A percentile compares a stretch with the other conserved stretches of the same genome.
Evolutionary conservation across 2,329 filamentous ascomycete genomes (phyloP).

Genomic region (Monascus ruber): DNA sequence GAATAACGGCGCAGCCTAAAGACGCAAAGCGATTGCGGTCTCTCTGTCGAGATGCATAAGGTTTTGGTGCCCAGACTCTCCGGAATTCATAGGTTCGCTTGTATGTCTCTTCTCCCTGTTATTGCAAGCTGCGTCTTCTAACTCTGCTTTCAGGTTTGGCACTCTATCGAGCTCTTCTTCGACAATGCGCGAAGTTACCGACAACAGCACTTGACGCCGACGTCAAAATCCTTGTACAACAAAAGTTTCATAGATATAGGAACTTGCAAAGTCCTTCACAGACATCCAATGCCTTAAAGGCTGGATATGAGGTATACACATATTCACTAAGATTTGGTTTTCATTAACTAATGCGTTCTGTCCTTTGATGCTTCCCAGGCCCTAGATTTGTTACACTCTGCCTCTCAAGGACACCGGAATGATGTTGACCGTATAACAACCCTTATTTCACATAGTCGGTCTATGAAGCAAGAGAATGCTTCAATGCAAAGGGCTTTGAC

Average conservation of each 20-base stretch:
- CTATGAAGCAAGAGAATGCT: constrained; percentile 11
- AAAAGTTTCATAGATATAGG: constrained; percentile 29
- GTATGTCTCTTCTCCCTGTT: constrained; percentile 14
- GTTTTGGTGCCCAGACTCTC: constrained; percentile 22
- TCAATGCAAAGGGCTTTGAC: constrained; percentile 10
- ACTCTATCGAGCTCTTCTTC: constrained; percentile 35
- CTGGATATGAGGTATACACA: constrained; percentile 29
- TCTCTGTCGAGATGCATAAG: constrained; percentile 23
- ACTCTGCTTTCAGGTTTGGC: constrained; percentile 23
- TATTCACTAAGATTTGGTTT: not conserved
- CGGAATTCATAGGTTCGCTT: constrained; percentile 34
- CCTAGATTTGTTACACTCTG: constrained; percentile 26
- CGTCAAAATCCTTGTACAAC: constrained; percentile 20
- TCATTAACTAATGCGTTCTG: not conserved
- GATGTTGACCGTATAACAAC: constrained; percentile 13
- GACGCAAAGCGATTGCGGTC: too few relatives aligned
- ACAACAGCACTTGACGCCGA: constrained; percentile 9
- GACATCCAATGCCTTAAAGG: constrained; percentile 26
- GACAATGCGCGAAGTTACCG: constrained; percentile 27
- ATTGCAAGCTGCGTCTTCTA: not conserved
- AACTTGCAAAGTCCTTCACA: constrained; percentile 28
- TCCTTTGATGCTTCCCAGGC: constrained; percentile 13
- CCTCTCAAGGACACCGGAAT: constrained; percentile 15
- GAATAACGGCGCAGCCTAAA: too few relatives aligned
- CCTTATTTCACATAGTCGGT: constrained; percentile 16